Conservation (phyloP, 2,329 filamentous ascomycete genomes). For the Coccinonectria pachysandricola region DNA sequence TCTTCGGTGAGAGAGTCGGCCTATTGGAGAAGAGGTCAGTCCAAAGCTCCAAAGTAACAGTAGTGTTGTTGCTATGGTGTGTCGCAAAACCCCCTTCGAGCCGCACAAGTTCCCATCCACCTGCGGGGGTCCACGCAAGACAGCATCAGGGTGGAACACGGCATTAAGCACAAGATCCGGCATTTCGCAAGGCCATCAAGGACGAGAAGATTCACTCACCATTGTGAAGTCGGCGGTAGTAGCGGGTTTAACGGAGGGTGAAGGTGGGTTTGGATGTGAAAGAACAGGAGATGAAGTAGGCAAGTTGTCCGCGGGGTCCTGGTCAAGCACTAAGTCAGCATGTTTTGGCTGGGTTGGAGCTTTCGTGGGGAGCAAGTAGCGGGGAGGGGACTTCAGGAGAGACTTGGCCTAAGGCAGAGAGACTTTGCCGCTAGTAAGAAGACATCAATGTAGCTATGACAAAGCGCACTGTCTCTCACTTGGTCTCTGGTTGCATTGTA, state of each 20-base stretch:
- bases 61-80: constrained; percentile 12
- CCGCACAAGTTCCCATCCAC: constrained; percentile 18
- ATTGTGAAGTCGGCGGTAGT: constrained; percentile 16
- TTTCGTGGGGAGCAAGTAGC: constrained; percentile 16
- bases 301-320: constrained; percentile 21
- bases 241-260: constrained; percentile 10
- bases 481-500: no score
- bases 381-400: no score
- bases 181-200: constrained; percentile 2
- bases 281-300: constrained; percentile 19
- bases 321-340: constrained; percentile 19
- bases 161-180: constrained; percentile 2
- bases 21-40: constrained; percentile 37
- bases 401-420: no score
- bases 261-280: constrained; percentile 16
- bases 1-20: constrained; percentile 98
- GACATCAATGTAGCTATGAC: no score
- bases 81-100: no score
- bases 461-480: no score
- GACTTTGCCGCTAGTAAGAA: no score
- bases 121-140: constrained; percentile 16
- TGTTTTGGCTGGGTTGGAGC: constrained; percentile 19
- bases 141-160: constrained; percentile 7
- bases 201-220: constrained; percentile 15
- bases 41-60: constrained; percentile 4